A percentile compares a stretch with the other conserved stretches of the same genome.
These are phyloP conservation scores for Candida broadrunensis DNA, from an alignment of 805 yeast species.

Conservation along the genomic window DNA sequence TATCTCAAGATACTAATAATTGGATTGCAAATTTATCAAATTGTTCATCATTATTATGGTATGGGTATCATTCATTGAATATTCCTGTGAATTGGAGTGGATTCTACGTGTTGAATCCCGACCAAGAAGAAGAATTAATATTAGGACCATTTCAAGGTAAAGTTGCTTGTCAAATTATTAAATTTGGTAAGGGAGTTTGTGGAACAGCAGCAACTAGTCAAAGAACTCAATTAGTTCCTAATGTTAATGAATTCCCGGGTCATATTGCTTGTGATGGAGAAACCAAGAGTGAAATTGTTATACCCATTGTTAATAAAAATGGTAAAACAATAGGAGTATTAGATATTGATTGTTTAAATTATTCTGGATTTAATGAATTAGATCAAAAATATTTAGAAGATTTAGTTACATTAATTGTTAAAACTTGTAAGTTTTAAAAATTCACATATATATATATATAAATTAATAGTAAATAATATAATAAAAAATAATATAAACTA, in stretches of 20 bases:
- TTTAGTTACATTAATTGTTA: constrained; percentile 51
- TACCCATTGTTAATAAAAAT: constrained; percentile 62
- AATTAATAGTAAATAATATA: too few relatives aligned
- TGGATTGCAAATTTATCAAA: constrained; percentile 92
- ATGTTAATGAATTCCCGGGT: constrained; percentile 80
- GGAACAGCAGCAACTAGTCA: constrained; percentile 69
- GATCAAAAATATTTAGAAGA: constrained; percentile 62
- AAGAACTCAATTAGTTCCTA: constrained; percentile 69
- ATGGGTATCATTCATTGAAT: constrained; percentile 67
- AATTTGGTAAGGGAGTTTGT: constrained; percentile 85
- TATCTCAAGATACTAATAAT: constrained; percentile 59
- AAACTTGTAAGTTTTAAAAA: constrained; percentile 43
- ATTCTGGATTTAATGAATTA: constrained; percentile 61
- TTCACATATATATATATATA: too few relatives aligned
- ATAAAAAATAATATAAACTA: too few relatives aligned
- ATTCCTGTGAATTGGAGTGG: constrained; percentile 88
- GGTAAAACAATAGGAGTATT: constrained; percentile 64
- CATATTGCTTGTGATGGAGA: constrained; percentile 98
- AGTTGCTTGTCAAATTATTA: constrained; percentile 88
- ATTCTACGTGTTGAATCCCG: constrained; percentile 60
- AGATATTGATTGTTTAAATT: constrained; percentile 75
- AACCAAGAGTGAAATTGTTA: constrained; percentile 89
- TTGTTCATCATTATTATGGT: constrained; percentile 84
- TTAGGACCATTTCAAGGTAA: constrained; percentile 96
- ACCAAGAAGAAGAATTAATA: constrained; percentile 45